Evolutionary conservation across 139 green algal species (phyloP).

Genomic region (Coelastrella sp.): DNA sequence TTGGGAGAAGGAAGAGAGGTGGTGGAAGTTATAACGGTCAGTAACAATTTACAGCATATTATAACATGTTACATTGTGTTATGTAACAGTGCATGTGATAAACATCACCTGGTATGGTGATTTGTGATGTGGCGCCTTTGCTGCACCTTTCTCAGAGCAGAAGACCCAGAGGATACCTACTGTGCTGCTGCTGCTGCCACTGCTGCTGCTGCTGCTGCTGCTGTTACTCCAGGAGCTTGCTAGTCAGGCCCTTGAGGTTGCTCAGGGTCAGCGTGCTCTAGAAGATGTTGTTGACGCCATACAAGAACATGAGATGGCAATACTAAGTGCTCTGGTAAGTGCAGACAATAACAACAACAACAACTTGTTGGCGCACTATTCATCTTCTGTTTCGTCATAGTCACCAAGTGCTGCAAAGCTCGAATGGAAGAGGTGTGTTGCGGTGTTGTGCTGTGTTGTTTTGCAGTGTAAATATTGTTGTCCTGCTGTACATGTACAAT

Average conservation of each 20-base stretch:
- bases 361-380: neutral
- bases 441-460: neutral
- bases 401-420: too few species aligned
- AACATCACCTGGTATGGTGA: too few species aligned
- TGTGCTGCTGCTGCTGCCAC: conserved; percentile 15
- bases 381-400: neutral
- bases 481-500: neutral
- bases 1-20: conserved; percentile 65
- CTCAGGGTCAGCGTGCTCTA: neutral
- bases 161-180: neutral
- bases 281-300: conserved; percentile 61
- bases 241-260: conserved; percentile 14
- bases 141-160: neutral
- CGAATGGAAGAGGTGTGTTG: too few species aligned
- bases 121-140: neutral
- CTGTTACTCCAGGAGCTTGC: conserved; percentile 42
- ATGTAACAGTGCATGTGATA: too few species aligned
- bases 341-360: neutral
- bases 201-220: conserved; percentile 6
- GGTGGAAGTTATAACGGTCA: conserved; percentile 47
- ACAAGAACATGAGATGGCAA: conserved; percentile 59
- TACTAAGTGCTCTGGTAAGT: conserved; percentile 61
- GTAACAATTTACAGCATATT: too few species aligned
- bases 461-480: neutral
- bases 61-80: too few species aligned